Evolutionary conservation across 495 filamentous ascomycete species (phyloP).

Genomic region (Penicillium macrosclerotiorum): DNA sequence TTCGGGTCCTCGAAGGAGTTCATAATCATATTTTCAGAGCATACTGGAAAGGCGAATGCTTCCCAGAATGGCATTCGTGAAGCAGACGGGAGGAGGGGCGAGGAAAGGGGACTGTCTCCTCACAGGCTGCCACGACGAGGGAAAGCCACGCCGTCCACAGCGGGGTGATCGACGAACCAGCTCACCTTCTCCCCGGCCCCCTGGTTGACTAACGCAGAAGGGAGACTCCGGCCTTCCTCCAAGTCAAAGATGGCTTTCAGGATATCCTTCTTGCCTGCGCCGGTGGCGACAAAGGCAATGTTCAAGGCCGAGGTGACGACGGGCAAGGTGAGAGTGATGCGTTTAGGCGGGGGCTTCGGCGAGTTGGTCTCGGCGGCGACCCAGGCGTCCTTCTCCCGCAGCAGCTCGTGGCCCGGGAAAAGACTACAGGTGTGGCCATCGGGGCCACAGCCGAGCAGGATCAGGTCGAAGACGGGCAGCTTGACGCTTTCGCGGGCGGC

Average conservation of each 20-base stretch:
- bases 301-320: conserved; percentile 80
- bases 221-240: conserved; percentile 70
- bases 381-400: conserved; percentile 90
- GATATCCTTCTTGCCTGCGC: conserved; percentile 83
- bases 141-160: conserved; percentile 79
- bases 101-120: no score
- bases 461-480: conserved; percentile 89
- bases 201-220: conserved; percentile 83
- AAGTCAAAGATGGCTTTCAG: conserved; percentile 86
- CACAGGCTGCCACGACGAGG: conserved; percentile 63
- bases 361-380: conserved; percentile 86
- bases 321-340: conserved; percentile 88
- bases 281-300: conserved; percentile 90
- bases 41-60: no score
- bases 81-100: no score
- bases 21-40: no score
- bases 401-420: conserved; percentile 83
- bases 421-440: conserved; percentile 97
- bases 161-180: conserved; percentile 89
- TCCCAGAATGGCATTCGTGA: no score
- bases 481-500: conserved; percentile 84
- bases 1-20: no score
- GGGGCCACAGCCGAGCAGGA: conserved; percentile 89
- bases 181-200: conserved; percentile 78
- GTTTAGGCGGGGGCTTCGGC: conserved; percentile 86